Evolutionary conservation across 805 yeast species (phyloP), one percentile per base, ranked within the genome.

Genomic region (Alloascoidea africana): DNA sequence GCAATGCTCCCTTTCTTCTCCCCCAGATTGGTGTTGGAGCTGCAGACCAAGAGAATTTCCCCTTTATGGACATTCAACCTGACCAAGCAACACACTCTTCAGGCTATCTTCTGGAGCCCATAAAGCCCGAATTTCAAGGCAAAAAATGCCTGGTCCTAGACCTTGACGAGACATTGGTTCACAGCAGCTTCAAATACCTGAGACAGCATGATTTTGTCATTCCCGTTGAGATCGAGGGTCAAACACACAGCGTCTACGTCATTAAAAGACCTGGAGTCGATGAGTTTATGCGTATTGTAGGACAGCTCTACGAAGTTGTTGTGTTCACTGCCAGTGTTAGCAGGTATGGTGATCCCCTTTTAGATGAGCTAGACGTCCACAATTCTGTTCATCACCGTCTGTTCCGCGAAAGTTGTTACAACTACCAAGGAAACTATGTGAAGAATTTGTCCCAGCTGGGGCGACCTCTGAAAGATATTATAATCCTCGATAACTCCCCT

Each of bases 231-330:
- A 89, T 91, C 44, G 97, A 91, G 49, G 78, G 78, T 49, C 89
- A 83, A 54, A 67, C 77, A 18, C 97, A 91, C 56, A 89, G 85
- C 51, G 98, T 91, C 33, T 91, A 86, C 54, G 98, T 91, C 16
- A 85, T 87, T 40, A 91, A 91, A 54, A 71, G 99, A 50, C 99
- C 99, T 1, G 98, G 98, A 1, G 97, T 93, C 37, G 98, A 91
- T 58, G 93, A 83, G 53, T 91, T 91, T 51, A 64, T 91, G 63
- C 64, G 62, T 47, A 68, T 71, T 45, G 94, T 89, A 36, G 94
- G 96, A 17, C 67, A 83, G 53, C 56, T 87, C 49, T 91, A 68
- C 54, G 99, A 91, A 58, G 94, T 91, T 41, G 97, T 91, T 16
- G 94, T 91, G 3, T 91, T 91, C 59, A 91, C 99, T 0, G 98